These are phyloP conservation scores for Pseudopyricularia cyperi DNA, from an alignment of 2,329 filamentous ascomycete species.

Conservation along the genomic window DNA sequence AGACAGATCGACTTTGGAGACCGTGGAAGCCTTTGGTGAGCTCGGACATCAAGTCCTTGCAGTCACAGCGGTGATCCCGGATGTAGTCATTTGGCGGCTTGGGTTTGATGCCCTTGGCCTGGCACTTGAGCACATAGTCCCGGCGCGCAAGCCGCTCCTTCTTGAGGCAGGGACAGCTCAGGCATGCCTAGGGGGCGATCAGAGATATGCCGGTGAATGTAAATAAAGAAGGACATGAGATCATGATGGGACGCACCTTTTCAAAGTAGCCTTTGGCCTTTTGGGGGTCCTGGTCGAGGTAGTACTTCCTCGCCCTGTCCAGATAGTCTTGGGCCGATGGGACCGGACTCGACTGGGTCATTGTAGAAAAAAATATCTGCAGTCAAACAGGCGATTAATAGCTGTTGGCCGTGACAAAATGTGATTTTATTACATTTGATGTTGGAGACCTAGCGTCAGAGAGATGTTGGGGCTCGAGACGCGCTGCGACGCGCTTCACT, in stretches of 20 bases:
- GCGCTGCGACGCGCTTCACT: too few species aligned
- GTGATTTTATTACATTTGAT: too few species aligned
- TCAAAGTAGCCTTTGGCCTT: conserved; percentile 1
- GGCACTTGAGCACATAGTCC: background rate
- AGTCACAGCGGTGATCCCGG: background rate
- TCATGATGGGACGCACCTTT: background rate
- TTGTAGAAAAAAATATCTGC: too few species aligned
- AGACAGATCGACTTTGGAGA: background rate
- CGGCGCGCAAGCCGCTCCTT: background rate
- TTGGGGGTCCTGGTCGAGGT: background rate
- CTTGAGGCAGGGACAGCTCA: conserved; percentile 1
- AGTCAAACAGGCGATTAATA: too few species aligned
- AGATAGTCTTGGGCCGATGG: conserved; percentile 1
- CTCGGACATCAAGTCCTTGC: background rate
- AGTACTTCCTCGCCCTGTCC: conserved; percentile 1
- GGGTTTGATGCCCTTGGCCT: background rate
- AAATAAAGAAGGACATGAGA: background rate
- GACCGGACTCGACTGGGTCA: background rate
- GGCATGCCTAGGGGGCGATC: background rate
- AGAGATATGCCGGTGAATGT: background rate
- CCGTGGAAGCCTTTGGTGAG: background rate
- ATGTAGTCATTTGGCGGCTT: background rate
- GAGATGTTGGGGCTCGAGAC: too few species aligned
- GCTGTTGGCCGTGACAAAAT: too few species aligned
- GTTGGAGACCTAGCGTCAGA: too few species aligned